Conservation (phyloP, 2,329 filamentous ascomycete species). For the Ophiocordyceps camponoti-saundersi region DNA sequence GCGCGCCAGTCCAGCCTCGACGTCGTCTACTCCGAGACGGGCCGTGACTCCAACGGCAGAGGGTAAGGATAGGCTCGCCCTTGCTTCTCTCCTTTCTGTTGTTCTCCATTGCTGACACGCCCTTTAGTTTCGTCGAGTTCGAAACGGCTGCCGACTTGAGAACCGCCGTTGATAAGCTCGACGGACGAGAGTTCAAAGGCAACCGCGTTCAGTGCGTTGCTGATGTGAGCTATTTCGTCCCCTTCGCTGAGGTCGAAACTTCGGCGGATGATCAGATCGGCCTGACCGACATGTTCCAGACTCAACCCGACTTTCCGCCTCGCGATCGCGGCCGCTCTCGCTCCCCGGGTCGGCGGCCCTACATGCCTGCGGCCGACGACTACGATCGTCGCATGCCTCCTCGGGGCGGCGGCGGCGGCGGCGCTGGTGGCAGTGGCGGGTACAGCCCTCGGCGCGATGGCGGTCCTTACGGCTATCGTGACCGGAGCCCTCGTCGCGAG, state of each 20-base stretch:
- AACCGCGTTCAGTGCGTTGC: slow-evolving; percentile 69
- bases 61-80: slow-evolving; percentile 41
- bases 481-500: slow-evolving; percentile 68
- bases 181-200: slow-evolving; percentile 85
- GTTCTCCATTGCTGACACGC: slow-evolving; percentile 1
- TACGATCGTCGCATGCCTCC: slow-evolving; percentile 68
- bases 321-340: slow-evolving; percentile 64
- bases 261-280: background rate
- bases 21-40: slow-evolving; percentile 95
- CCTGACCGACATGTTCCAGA: slow-evolving; percentile 25
- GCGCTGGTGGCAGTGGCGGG: slow-evolving; percentile 31
- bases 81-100: background rate
- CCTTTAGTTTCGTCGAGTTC: slow-evolving; percentile 83
- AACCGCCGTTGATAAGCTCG: slow-evolving; percentile 86
- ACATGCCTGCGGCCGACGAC: slow-evolving; percentile 54
- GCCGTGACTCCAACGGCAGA: slow-evolving; percentile 78
- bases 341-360: slow-evolving; percentile 50
- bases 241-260: background rate
- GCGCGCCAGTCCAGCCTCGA: slow-evolving; percentile 91
- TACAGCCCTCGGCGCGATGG: slow-evolving; percentile 64
- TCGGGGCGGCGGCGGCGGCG: slow-evolving; percentile 46
- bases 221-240: slow-evolving; percentile 41
- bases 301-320: slow-evolving; percentile 58
- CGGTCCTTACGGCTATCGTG: slow-evolving; percentile 63
- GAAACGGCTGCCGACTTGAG: slow-evolving; percentile 83